phyloP scores from a whole-genome alignment of 305 asterid genomes.

The Galium porrigens region DNA sequence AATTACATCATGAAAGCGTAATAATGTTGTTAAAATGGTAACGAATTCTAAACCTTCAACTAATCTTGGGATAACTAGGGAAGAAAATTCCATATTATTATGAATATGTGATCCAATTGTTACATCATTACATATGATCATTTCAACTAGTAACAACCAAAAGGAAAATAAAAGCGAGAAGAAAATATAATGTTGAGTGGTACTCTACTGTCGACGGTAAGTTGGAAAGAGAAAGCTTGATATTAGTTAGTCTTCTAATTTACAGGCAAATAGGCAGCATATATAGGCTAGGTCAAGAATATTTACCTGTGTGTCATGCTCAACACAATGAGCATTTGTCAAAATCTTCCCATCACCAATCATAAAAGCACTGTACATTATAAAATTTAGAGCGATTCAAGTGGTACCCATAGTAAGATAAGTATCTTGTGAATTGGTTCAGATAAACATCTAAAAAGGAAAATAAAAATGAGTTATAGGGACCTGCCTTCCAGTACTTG shows the following conservation, averaged over 20 bases:
- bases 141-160: background rate
- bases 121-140: background rate
- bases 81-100: background rate
- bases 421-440: background rate
- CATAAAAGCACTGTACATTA: constrained; percentile 64
- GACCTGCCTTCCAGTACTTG: constrained; percentile 94
- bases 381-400: constrained; percentile 1
- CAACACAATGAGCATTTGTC: constrained; percentile 93
- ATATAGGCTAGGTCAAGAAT: background rate
- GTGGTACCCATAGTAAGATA: background rate
- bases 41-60: background rate
- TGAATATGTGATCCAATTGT: background rate
- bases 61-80: background rate
- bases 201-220: background rate
- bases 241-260: background rate
- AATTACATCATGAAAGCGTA: background rate
- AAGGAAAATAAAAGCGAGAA: background rate
- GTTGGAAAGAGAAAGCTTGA: background rate
- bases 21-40: background rate
- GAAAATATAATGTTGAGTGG: background rate
- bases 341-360: constrained; percentile 72
- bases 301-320: constrained; percentile 62
- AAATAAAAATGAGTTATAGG: constrained; percentile 2
- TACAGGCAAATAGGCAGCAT: background rate
- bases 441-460: background rate